Conservation (phyloP, 805 yeast genomes). For the Lipomyces mesembrius region DNA sequence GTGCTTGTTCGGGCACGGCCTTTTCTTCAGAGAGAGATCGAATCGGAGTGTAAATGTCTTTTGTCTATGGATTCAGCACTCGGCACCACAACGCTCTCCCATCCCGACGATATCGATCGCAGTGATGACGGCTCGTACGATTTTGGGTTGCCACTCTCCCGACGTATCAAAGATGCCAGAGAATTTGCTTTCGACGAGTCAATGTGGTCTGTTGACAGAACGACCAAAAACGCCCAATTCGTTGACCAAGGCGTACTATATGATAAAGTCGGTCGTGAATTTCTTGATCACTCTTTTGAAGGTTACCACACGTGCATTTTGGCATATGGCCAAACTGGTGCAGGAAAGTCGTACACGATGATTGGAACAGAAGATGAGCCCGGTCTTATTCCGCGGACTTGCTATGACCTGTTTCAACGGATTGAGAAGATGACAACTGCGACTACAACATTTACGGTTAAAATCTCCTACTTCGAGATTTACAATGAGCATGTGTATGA, state of each 20-base stretch:
- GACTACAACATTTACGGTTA: constrained; percentile 45
- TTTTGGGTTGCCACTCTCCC: constrained; percentile 27
- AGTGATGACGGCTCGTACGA: not conserved
- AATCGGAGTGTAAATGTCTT: constrained; percentile 21
- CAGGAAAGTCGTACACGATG: constrained; percentile 53
- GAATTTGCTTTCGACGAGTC: constrained; percentile 54
- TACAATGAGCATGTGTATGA: constrained; percentile 73
- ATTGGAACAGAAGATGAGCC: constrained; percentile 53
- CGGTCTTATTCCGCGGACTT: constrained; percentile 65
- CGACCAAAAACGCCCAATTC: constrained; percentile 43
- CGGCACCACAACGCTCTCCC: constrained; percentile 26
- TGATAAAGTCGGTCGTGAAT: constrained; percentile 54
- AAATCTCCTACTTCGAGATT: constrained; percentile 64
- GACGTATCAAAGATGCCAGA: constrained; percentile 39
- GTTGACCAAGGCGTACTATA: constrained; percentile 55
- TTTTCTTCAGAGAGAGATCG: constrained; percentile 30
- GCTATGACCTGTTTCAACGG: constrained; percentile 53
- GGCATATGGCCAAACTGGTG: constrained; percentile 52
- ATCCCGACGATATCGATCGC: constrained; percentile 10
- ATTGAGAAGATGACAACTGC: constrained; percentile 47
- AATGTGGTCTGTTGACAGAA: constrained; percentile 53
- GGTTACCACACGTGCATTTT: constrained; percentile 66
- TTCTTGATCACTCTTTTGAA: constrained; percentile 57
- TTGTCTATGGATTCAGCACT: constrained; percentile 24
- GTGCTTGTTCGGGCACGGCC: constrained; percentile 39